Evolutionary conservation across 1,139 yeast species (phyloP).

Genomic region (Zygosaccharomyces sapae): DNA sequence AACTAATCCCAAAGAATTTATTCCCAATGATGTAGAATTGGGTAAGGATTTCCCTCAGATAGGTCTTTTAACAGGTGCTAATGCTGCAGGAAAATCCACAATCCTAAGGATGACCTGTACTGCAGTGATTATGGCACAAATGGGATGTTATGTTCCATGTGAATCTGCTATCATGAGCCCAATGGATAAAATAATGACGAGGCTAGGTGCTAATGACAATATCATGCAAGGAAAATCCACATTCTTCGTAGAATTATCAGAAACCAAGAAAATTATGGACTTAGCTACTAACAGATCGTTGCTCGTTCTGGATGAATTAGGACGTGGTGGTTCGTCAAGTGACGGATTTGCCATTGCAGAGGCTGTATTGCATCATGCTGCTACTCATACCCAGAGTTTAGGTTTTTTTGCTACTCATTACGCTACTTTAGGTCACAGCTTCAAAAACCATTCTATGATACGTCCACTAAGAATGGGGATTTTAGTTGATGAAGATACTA

Average conservation of each 20-base stretch:
- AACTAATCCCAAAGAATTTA: constrained; percentile 64
- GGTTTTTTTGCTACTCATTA: constrained; percentile 98
- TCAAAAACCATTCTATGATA: constrained; percentile 72
- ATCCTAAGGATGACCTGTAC: constrained; percentile 88
- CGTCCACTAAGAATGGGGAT: constrained; percentile 86
- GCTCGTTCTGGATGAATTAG: constrained; percentile 87
- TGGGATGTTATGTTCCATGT: constrained; percentile 91
- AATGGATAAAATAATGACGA: constrained; percentile 88
- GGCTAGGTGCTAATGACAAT: constrained; percentile 95
- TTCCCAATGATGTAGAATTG: constrained; percentile 78
- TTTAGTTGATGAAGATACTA: constrained; percentile 68
- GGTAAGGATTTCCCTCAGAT: constrained; percentile 73
- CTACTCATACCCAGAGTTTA: constrained; percentile 83
- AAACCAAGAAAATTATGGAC: constrained; percentile 82
- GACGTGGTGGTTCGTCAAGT: constrained; percentile 95
- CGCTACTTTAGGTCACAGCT: constrained; percentile 78
- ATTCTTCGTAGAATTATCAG: constrained; percentile 88
- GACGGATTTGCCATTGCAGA: constrained; percentile 99
- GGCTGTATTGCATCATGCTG: constrained; percentile 82
- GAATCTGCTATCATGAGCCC: constrained; percentile 68
- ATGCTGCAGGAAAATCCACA: constrained; percentile 98
- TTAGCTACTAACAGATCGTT: constrained; percentile 81
- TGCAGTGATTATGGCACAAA: constrained; percentile 87
- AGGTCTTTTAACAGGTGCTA: constrained; percentile 91
- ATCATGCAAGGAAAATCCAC: constrained; percentile 97